A percentile compares a stretch with the other conserved stretches of the same genome.
phyloP scores from a whole-genome alignment of 441 rosid species.

The Populus trichocarpa region DNA sequence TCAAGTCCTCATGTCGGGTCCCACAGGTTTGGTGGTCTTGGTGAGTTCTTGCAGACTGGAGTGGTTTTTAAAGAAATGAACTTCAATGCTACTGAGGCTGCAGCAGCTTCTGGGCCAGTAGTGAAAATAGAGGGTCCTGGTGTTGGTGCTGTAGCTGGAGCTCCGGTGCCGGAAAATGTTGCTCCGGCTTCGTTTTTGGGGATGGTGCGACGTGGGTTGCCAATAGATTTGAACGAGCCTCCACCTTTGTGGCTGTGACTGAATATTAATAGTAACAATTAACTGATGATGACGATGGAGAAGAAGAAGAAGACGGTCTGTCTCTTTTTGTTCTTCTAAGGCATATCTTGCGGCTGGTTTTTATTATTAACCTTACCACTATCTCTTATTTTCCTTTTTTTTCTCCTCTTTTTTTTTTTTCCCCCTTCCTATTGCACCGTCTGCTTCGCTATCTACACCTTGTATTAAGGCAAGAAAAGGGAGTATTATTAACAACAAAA shows the following conservation, averaged over 20 bases:
- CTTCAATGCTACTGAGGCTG: slow-evolving; percentile 15
- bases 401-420: not conserved
- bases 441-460: not conserved
- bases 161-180: slow-evolving; percentile 26
- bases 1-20: slow-evolving; percentile 20
- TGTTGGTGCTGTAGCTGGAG: slow-evolving; percentile 6
- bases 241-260: slow-evolving; percentile 80
- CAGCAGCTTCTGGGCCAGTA: slow-evolving; percentile 3
- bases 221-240: slow-evolving; percentile 91
- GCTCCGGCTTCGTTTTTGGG: slow-evolving; percentile 42
- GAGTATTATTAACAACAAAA: not conserved
- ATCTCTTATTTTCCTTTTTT: not conserved
- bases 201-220: slow-evolving; percentile 63
- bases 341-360: slow-evolving; percentile 20
- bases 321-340: not conserved
- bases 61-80: slow-evolving; percentile 49
- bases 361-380: not conserved
- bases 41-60: slow-evolving; percentile 64
- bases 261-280: not conserved
- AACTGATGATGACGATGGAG: not conserved
- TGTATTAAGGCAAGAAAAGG: not conserved
- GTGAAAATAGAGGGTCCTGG: slow-evolving; percentile 9
- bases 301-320: not conserved
- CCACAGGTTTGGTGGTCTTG: slow-evolving; percentile 35
- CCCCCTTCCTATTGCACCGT: not conserved